phyloP scores from a whole-genome alignment of 2,329 filamentous ascomycete genomes.

The Clonostachys solani region DNA sequence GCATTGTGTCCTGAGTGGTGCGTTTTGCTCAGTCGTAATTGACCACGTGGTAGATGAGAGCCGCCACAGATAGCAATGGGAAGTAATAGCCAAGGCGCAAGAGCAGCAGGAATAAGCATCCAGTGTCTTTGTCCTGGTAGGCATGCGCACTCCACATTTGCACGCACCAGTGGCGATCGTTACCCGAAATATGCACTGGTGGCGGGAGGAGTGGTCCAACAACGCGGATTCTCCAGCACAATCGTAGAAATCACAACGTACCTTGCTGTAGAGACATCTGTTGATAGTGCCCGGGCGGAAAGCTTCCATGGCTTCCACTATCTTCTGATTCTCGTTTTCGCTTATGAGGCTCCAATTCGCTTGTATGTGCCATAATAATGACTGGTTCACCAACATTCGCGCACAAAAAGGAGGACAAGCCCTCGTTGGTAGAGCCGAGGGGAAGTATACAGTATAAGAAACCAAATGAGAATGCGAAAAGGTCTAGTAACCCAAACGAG shows the following conservation, averaged over 20 bases:
- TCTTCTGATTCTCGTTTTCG: constrained; percentile 44
- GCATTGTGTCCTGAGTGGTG: too few species aligned
- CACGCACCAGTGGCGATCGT: background rate
- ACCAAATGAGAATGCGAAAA: too few species aligned
- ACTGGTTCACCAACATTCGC: too few species aligned
- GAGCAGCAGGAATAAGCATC: too few species aligned
- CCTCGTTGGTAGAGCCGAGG: too few species aligned
- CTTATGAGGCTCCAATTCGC: constrained; percentile 37
- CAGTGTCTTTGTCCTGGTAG: background rate
- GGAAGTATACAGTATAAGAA: too few species aligned
- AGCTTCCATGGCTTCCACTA: constrained; percentile 23
- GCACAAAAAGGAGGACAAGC: too few species aligned
- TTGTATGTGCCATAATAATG: constrained; percentile 18
- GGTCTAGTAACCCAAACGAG: too few species aligned
- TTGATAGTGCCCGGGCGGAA: background rate
- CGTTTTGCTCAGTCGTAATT: too few species aligned
- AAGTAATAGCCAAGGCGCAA: too few species aligned
- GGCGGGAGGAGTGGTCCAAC: background rate
- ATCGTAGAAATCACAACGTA: background rate
- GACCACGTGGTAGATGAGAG: too few species aligned
- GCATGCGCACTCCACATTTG: background rate
- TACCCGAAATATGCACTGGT: background rate
- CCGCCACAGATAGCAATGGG: too few species aligned
- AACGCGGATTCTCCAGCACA: background rate
- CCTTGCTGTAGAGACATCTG: background rate